Base-by-base conservation (phyloP, 306 rosid genomes). In the Vicia villosa region DNA sequence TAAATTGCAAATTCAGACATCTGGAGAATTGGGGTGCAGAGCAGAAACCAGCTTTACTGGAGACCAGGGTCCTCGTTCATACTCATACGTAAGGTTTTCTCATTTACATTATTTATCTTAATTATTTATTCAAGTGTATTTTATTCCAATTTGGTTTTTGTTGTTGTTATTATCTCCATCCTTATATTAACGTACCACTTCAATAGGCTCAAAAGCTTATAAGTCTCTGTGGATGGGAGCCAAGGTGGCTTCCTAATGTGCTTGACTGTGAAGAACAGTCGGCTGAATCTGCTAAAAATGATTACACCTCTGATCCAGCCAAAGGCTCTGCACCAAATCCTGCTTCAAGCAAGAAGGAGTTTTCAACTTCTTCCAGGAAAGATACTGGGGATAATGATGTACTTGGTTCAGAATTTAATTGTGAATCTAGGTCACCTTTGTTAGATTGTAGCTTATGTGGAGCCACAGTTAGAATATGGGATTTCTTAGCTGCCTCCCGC, bases 151-250 rank as follows among this genome's bases (percentile, higher is more conserved):
- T 69, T 21, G 8, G 42, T 2, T 20, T 70, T 46, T 66, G 6
- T 11, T n/a, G n/a, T n/a, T 69, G 63, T 74, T 54, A 38, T 66
- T 37, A 59, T 82, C 43, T 54, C 17, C 3, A 66, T 74, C 70
- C 58, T 65, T 78, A 50, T 42, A 49, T 69, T 51, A 67, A 24
- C 66, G 10, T 64, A 57, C 62, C 46, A 9, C 37, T 73, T 82
- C 81, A 54, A 63, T 80, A 95, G 99, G 95, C 96, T 58, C 96
- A 91, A 75, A 91, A 81, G 82, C 82, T 95, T 52, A 87, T 91
- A 76, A 95, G 99, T 79, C 90, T 95, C 51, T 91, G 97, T 77
- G 99, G 99, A 78, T 95, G 99, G 99, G 99, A 95, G 86, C 89
- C 97, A 14, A 79, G 96, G 71, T 95, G 99, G 99, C 92, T 78